These are phyloP conservation scores for Xylaria sp. DNA, from an alignment of 2,329 filamentous ascomycete species.

Conservation along the genomic window DNA sequence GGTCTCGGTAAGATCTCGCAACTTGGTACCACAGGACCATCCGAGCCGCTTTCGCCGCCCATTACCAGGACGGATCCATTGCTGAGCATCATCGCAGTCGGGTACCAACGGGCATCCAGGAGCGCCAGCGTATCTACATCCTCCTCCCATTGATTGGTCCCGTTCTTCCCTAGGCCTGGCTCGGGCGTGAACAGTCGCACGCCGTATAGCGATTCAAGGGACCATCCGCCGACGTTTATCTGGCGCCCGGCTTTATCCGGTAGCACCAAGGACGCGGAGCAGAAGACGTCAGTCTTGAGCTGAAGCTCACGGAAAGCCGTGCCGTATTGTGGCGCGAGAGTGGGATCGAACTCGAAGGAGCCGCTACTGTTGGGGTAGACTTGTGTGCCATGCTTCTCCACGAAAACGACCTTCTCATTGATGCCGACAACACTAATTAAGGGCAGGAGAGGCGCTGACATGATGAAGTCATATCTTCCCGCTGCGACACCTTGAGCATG, in stretches of 20 bases:
- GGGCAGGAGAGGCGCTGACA: constrained; percentile 63
- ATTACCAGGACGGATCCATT: constrained; percentile 67
- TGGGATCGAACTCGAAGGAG: constrained; percentile 67
- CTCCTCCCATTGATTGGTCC: constrained; percentile 65
- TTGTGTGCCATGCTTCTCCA: constrained; percentile 66
- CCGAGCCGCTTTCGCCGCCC: constrained; percentile 63
- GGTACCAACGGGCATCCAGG: constrained; percentile 65
- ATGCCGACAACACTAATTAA: constrained; percentile 62
- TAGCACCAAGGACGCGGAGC: constrained; percentile 65
- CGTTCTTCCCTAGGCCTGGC: constrained; percentile 58
- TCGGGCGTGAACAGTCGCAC: constrained; percentile 67
- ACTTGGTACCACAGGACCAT: constrained; percentile 60
- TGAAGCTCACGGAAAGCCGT: constrained; percentile 64
- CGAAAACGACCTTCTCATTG: constrained; percentile 64
- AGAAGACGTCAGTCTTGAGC: constrained; percentile 68
- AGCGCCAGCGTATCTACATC: constrained; percentile 58
- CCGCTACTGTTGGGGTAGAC: constrained; percentile 65
- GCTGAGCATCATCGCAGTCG: constrained; percentile 62
- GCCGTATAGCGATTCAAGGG: constrained; percentile 62
- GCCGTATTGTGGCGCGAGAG: constrained; percentile 55
- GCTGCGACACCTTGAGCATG: constrained; percentile 60
- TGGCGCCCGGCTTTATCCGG: constrained; percentile 68
- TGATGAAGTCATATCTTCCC: constrained; percentile 63
- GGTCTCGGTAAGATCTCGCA: constrained; percentile 64
- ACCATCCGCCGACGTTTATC: constrained; percentile 68